phyloP scores from a whole-genome alignment of 495 filamentous ascomycete species.

The Hypoxylon rickii region DNA sequence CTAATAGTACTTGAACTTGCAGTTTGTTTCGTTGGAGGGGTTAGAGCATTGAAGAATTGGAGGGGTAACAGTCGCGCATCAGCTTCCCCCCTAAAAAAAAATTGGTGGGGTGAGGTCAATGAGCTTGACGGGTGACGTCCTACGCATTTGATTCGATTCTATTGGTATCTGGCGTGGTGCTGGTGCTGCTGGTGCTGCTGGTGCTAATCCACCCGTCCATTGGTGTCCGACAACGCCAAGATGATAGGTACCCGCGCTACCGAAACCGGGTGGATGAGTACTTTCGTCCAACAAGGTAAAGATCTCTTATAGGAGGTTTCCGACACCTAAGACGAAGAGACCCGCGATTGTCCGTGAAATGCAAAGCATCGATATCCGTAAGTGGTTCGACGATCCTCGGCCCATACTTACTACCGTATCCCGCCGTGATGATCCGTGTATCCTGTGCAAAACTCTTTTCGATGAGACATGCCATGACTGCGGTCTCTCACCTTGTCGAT shows the following conservation, averaged over 20 bases:
- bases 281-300: conserved; percentile 1
- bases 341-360: conserved; percentile 13
- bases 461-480: conserved; percentile 1
- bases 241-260: conserved; percentile 15
- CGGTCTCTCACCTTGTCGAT: background rate
- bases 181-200: too few relatives aligned
- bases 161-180: conserved; percentile 1
- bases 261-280: conserved; percentile 14
- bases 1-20: conserved; percentile 16
- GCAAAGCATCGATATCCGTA: background rate
- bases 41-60: conserved; percentile 26
- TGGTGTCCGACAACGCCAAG: conserved; percentile 8
- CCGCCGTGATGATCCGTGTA: background rate
- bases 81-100: background rate
- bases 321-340: background rate
- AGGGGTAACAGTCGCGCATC: conserved; percentile 7
- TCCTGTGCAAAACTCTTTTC: background rate
- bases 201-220: conserved; percentile 9
- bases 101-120: conserved; percentile 34
- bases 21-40: too few relatives aligned
- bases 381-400: conserved; percentile 22
- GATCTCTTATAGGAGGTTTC: conserved; percentile 16
- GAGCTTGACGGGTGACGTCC: conserved; percentile 31
- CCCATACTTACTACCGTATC: conserved; percentile 2
- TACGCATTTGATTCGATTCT: background rate